Base-by-base conservation (phyloP, 1,139 yeast genomes). In the Geotrichum citri-aurantii region DNA sequence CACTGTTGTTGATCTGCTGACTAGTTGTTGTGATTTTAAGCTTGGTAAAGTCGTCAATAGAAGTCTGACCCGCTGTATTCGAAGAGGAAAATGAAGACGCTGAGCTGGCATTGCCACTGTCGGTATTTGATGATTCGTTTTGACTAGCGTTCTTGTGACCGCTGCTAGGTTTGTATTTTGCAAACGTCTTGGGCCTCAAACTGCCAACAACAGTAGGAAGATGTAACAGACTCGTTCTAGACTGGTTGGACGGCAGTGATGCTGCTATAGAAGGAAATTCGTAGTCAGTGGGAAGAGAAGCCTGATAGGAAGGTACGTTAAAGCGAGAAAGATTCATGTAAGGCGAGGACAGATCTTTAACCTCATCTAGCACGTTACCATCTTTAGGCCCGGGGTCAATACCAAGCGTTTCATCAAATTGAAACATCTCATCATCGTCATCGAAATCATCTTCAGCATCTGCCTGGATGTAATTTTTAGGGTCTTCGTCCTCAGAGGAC, bases 201-300 rank as follows among this genome's bases (percentile, higher is more conserved):
- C 61, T 59, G 23, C 61, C 59, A 12, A 59, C 61, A 33, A 59
- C 61, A 1, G 61, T 59, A 8, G 59, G 61, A 3, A 52, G 57
- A 11, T 59, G 55, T 46, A 48, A 31, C 6, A 44, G 46, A 11
- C 52, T 27, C 6, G 61, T 59, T 21, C 61, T 23, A 10, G 61
- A 59, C 40, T 56, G 52, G 31, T 55, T 56, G 7, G 61, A 42
- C 27, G 61, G 61, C 14, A 59, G 49, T 1, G 61, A 59, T 5
- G 53, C 59, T 26, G 55, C 50, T n/a, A 50, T 55, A 11, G 42
- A 27, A 10, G 50, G 21, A 19, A 24, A 19, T n/a, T 50, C 48
- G 19, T 47, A 48, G 21, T 48, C 29, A 44, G 55, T 26, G 12
- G 54, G 50, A 6, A 48, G 44, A 26, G 53, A 42, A 46, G 48